These are phyloP conservation scores for Fusarium avenaceum DNA, from an alignment of 2,329 filamentous ascomycete genomes.

Conservation along the genomic window DNA sequence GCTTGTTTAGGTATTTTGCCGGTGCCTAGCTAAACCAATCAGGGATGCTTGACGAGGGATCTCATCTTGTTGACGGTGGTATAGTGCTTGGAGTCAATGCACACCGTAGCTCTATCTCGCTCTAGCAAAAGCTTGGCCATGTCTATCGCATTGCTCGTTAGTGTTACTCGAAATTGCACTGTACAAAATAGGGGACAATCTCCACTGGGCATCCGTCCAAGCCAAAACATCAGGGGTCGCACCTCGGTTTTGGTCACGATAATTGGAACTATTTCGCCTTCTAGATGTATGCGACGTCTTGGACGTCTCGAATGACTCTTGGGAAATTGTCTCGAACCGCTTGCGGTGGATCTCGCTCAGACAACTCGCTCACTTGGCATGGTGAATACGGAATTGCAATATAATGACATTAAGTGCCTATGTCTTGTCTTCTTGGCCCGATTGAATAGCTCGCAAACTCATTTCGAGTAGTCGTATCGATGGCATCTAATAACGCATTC, in stretches of 20 bases:
- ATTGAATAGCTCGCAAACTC: background rate
- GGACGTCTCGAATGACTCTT: conserved; percentile 30
- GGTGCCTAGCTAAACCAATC: conserved; percentile 40
- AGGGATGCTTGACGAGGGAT: conserved; percentile 23
- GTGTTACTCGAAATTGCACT: conserved; percentile 31
- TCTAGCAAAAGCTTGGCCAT: conserved; percentile 29
- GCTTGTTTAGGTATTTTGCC: conserved; percentile 44
- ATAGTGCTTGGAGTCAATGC: conserved; percentile 40
- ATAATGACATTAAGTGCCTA: conserved; percentile 10
- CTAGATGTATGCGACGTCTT: conserved; percentile 33
- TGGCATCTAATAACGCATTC: background rate
- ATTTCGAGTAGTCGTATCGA: background rate
- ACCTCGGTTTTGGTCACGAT: conserved; percentile 18
- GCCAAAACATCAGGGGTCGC: conserved; percentile 40
- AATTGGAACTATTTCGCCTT: conserved; percentile 29
- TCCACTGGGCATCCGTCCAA: conserved; percentile 45
- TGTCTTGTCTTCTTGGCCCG: conserved; percentile 29
- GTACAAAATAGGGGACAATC: conserved; percentile 49
- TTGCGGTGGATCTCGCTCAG: conserved; percentile 20
- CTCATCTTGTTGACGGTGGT: conserved; percentile 49
- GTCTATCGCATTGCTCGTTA: conserved; percentile 19
- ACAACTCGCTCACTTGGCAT: conserved; percentile 24
- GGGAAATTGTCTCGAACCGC: conserved; percentile 43
- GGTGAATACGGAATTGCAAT: conserved; percentile 20
- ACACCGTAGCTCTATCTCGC: conserved; percentile 32